A percentile compares a stretch with the other conserved stretches of the same genome.
phyloP scores from a whole-genome alignment of 2,329 filamentous ascomycete genomes.

The Macroventuria anomochaeta region DNA sequence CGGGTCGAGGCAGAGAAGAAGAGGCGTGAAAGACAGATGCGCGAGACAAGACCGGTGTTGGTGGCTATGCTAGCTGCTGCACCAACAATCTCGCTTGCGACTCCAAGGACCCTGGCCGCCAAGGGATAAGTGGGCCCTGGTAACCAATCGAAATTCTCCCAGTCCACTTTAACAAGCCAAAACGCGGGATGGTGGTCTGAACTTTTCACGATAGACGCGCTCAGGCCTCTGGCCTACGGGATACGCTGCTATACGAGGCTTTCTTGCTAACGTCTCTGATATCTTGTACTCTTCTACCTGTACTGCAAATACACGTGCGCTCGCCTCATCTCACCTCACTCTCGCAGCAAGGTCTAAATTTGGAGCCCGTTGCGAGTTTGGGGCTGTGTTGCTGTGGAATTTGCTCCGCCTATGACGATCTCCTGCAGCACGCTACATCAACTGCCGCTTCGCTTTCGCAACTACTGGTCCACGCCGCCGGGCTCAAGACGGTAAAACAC shows the following conservation, averaged over 20 bases:
- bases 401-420: slow-evolving; percentile 26
- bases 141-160: slow-evolving; percentile 8
- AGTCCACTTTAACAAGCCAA: slow-evolving; percentile 19
- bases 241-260: slow-evolving; percentile 4
- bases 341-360: slow-evolving; percentile 12
- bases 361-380: slow-evolving; percentile 6
- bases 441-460: slow-evolving; percentile 7
- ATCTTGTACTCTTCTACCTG: not conserved
- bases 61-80: slow-evolving; percentile 16
- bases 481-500: slow-evolving; percentile 3
- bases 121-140: not conserved
- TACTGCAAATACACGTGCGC: not conserved
- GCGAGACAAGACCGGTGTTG: slow-evolving; percentile 17
- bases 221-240: not conserved
- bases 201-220: slow-evolving; percentile 3
- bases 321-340: slow-evolving; percentile 16
- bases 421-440: slow-evolving; percentile 25
- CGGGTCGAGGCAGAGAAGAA: slow-evolving; percentile 23
- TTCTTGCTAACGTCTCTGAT: too few species aligned
- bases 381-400: slow-evolving; percentile 14
- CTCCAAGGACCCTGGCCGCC: slow-evolving; percentile 2
- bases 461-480: not conserved
- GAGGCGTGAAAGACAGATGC: slow-evolving; percentile 22
- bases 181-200: slow-evolving; percentile 1
- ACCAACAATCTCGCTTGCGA: slow-evolving; percentile 29